Percentiles rank a stretch among this genome's conserved stretches.
Evolutionary conservation across 495 filamentous ascomycete species (phyloP).

Genomic region (Glarea lozoyensis): DNA sequence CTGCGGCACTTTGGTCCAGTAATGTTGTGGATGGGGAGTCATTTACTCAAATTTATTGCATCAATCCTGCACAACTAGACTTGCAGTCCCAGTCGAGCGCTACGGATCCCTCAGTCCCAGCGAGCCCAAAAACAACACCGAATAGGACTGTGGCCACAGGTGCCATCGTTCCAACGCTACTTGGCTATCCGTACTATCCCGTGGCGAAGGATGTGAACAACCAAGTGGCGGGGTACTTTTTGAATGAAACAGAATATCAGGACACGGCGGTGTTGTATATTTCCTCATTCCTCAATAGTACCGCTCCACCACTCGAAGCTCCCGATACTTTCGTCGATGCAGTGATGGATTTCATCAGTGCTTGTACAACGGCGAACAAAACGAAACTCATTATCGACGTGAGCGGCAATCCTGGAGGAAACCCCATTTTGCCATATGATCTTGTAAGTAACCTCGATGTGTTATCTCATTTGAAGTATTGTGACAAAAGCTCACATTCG

Average conservation of each 20-base stretch:
- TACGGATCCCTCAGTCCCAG: not conserved
- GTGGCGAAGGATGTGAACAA: slow-evolving; percentile 2
- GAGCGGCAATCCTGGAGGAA: slow-evolving; percentile 45
- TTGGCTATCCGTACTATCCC: slow-evolving; percentile 2
- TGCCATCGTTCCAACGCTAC: not conserved
- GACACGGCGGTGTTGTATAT: slow-evolving; percentile 30
- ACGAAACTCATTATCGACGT: slow-evolving; percentile 48
- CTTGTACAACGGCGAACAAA: slow-evolving; percentile 29
- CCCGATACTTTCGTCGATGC: slow-evolving; percentile 29
- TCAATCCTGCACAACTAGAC: slow-evolving; percentile 15
- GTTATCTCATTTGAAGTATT: too few relatives aligned
- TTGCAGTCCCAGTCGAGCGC: not conserved
- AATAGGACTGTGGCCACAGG: slow-evolving; percentile 1
- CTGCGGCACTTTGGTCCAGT: slow-evolving; percentile 2
- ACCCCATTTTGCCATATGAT: slow-evolving; percentile 34
- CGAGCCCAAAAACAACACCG: not conserved
- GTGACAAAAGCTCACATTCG: too few relatives aligned
- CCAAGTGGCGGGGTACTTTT: slow-evolving; percentile 25
- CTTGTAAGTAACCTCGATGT: too few relatives aligned
- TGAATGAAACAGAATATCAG: slow-evolving; percentile 31
- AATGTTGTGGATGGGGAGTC: slow-evolving; percentile 27
- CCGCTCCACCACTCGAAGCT: slow-evolving; percentile 10
- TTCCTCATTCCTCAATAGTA: slow-evolving; percentile 20
- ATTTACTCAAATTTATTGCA: slow-evolving; percentile 25
- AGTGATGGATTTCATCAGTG: slow-evolving; percentile 28